These are phyloP conservation scores for Eucalyptus sp. DNA, from an alignment of 345 rosid genomes.

Conservation along the genomic window DNA sequence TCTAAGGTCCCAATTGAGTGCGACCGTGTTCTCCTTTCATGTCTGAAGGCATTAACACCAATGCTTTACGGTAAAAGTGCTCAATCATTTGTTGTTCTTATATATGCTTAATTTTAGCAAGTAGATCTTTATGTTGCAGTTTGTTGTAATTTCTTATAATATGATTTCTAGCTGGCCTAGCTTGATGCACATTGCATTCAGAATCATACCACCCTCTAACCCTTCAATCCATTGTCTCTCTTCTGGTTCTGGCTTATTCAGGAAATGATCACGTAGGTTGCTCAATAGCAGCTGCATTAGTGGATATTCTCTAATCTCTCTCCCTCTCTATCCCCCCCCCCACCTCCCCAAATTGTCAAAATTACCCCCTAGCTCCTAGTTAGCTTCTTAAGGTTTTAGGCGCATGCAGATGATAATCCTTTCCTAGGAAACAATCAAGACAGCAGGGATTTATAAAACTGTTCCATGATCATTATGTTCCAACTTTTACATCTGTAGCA, in stretches of 20 bases:
- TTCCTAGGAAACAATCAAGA: background rate
- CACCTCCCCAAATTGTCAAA: background rate
- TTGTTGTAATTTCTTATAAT: background rate
- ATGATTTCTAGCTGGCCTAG: background rate
- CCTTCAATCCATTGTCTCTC: background rate
- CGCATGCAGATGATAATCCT: background rate
- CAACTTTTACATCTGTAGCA: background rate
- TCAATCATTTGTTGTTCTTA: background rate
- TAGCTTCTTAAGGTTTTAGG: background rate
- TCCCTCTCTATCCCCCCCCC: background rate
- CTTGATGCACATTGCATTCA: background rate
- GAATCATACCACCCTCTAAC: background rate
- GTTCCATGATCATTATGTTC: background rate
- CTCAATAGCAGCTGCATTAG: background rate
- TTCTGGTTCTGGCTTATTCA: background rate
- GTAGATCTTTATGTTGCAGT: background rate
- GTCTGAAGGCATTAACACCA: constrained; percentile 41
- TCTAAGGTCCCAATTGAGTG: constrained; percentile 28
- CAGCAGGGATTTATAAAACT: background rate
- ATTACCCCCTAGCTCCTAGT: background rate
- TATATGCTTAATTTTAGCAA: background rate
- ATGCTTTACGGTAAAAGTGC: constrained; percentile 48
- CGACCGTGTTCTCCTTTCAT: constrained; percentile 21
- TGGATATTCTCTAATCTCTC: background rate
- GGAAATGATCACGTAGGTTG: background rate